Base-by-base conservation (phyloP, 2,329 filamentous ascomycete species). In the Epichloe elymi region DNA sequence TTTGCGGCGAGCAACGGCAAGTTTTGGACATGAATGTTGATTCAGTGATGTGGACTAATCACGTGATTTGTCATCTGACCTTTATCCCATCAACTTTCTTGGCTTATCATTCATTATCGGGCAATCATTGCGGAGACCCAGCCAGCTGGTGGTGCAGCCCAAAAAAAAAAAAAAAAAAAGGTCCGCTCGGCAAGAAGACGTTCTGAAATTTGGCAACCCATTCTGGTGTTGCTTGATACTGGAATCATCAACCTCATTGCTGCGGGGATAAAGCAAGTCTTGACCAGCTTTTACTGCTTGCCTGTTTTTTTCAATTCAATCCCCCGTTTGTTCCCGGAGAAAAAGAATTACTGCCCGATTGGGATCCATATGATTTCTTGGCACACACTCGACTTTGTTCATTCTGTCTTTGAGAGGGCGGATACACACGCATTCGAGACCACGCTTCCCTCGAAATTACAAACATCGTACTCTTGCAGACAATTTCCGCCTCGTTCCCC, bases 201-300 rank as follows among this genome's bases (percentile, higher is more conserved):
- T 57, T 51, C 52, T 64, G 63, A 66, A 66, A 65, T 61, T 66
- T 66, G 66, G 57, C 58, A 64, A 53, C 52, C 45, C 19, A 20
- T 53, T 49, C 53, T 56, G 50, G 52, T 54, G 55, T 23, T 41
- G 23, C 26, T 40, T 17, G 33, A 33, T 20, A 19, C 42, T 19
- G 15, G 47, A 35, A 11, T 35, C 20, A 30, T 30, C 41, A 20
- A 12, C 17, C 40, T 41, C 19, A 42, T 30, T 26, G 6, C 19
- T 23, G 5, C 39, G 4, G n/a, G 41, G 10, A 39, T 39, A n/a
- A 7, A 36, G 11, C 17, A 35, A 5, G n/a, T 42, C 47, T 37
- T 43, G 47, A 49, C 19, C 30, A 35, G 40, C 40, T 12, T 23
- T 35, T 8, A 12, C 4, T 37, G 23, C 14, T 36, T 26, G 30